Evolutionary conservation across 345 rosid genomes (phyloP).

Genomic region (Brassica napus): Da-Ae NC_063442.1:736001-736500

Average conservation of each 20-base stretch:
- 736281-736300: background rate
- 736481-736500: background rate
- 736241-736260: background rate
- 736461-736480: background rate
- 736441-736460: background rate
- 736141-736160: background rate
- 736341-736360: conserved; percentile 88
- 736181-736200: background rate
- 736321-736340: conserved; percentile 45
- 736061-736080: background rate
- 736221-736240: background rate
- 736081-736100: background rate
- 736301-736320: background rate
- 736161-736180: background rate
- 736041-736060: background rate
- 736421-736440: conserved; percentile 42
- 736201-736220: background rate
- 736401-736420: conserved; percentile 62
- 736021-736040: background rate
- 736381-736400: conserved; percentile 50
- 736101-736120: background rate
- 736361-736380: conserved; percentile 68
- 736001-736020: background rate
- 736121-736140: background rate
- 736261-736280: background rate